These are phyloP conservation scores for Candida pseudofarinosa DNA, from an alignment of 805 yeast genomes.

Conservation along the genomic window DNA sequence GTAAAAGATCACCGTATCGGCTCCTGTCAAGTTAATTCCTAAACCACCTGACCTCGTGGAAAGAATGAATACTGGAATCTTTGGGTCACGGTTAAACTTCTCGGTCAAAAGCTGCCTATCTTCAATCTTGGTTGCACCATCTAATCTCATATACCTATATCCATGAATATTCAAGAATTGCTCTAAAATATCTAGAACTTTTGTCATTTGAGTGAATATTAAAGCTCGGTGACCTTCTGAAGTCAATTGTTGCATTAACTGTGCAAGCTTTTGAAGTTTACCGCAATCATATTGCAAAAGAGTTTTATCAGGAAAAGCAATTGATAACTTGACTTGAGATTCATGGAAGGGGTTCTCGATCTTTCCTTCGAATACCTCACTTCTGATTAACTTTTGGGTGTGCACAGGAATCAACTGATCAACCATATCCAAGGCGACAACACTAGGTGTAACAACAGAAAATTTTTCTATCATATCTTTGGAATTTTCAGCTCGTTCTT, in stretches of 20 bases:
- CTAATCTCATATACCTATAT: constrained; percentile 87
- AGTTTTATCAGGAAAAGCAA: constrained; percentile 95
- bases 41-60: constrained; percentile 98
- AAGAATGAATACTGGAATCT: constrained; percentile 84
- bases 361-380: constrained; percentile 30
- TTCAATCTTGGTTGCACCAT: constrained; percentile 96
- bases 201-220: constrained; percentile 97
- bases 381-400: constrained; percentile 28
- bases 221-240: constrained; percentile 90
- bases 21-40: constrained; percentile 96
- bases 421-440: constrained; percentile 69
- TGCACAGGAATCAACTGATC: constrained; percentile 44
- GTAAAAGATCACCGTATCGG: constrained; percentile 96
- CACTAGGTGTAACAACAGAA: constrained; percentile 86
- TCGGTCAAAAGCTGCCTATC: constrained; percentile 94
- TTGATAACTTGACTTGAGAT: constrained; percentile 79
- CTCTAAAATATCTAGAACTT: constrained; percentile 88
- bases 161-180: constrained; percentile 93
- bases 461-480: constrained; percentile 60
- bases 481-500: constrained; percentile 31
- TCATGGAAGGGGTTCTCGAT: constrained; percentile 65
- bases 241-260: constrained; percentile 68
- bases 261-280: constrained; percentile 81
- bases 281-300: constrained; percentile 95
- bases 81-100: constrained; percentile 79